Evolutionary conservation across 2,329 filamentous ascomycete genomes (phyloP), one percentile per base, ranked within the genome.

Genomic region (Xylariales sp.): DNA sequence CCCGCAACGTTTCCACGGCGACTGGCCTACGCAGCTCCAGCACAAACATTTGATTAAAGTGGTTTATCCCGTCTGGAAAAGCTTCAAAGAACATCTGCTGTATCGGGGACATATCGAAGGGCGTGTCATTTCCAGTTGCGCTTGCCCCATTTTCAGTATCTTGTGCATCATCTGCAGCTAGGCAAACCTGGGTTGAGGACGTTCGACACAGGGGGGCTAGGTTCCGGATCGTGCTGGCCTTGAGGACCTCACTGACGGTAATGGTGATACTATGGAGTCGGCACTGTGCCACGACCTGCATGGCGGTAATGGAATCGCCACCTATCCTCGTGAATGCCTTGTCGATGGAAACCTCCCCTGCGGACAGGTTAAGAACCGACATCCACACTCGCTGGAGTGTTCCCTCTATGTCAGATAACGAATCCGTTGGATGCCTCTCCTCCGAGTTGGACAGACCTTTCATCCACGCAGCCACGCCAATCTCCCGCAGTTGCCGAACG

Each of bases 221-320:
- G 18, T 34, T 41, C 8, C 28, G 29, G 12, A 41, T 23, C 6
- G 39, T 21, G 16, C 37, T 33, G 23, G 37, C 33, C 5, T 29
- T 31, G 17, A 41, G 29, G 12, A 41, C 39, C 12, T 41, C 39
- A 7, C 37, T 33, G 6, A 41, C 39, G 4, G 33, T 37, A 17
- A 41, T 21, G 7, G 33, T n/a, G 13, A 41, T 33, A 5, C 24
- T 17, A 15, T 41, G 29, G 3, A 29, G 28, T n/a, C 35, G 30
- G 14, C 35, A 38, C 5, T 30, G 35, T 12, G 35, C 30, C 35
- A 38, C 31, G 18, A 38, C 35, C 14, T 28, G 35, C 40, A 42
- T 42, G 5, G 40, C 40, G 12, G 40, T 35, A 16, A 42, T 31
- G 5, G 40, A 42, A 20, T 42, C 40, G 10, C 40, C 40, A 8